These are phyloP conservation scores for Gracilaria gracilis DNA, from an alignment of 23 red algal species.

Conservation along the genomic window DNA sequence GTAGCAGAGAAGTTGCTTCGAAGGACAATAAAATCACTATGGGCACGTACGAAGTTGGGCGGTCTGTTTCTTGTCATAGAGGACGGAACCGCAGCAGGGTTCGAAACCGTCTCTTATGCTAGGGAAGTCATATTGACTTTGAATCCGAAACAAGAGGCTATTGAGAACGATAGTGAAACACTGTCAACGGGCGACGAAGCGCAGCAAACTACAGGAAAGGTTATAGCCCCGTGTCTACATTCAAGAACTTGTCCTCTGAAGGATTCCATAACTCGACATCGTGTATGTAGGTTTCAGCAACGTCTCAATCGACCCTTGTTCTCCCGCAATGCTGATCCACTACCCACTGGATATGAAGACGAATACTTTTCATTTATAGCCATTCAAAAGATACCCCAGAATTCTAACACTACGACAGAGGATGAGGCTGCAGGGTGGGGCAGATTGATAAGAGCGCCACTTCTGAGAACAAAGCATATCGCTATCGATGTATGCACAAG, in stretches of 20 bases:
- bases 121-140: conserved; percentile 39
- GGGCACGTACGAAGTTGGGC: conserved; percentile 26
- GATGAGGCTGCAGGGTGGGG: conserved; percentile 48
- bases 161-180: neutral
- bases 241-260: conserved; percentile 64
- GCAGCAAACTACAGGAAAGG: neutral
- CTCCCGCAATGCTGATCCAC: conserved; percentile 35
- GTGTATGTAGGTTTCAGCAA: conserved; percentile 68
- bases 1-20: conserved; percentile 49
- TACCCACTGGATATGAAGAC: conserved; percentile 59
- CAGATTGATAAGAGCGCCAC: conserved; percentile 54
- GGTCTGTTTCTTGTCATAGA: conserved; percentile 62
- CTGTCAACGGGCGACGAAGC: neutral
- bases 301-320: conserved; percentile 64
- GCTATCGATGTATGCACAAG: conserved; percentile 60
- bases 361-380: conserved; percentile 69
- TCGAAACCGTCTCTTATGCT: conserved; percentile 61
- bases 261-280: conserved; percentile 54
- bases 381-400: conserved; percentile 32
- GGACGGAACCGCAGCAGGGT: conserved; percentile 71
- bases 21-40: conserved; percentile 44
- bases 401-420: conserved; percentile 4
- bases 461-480: conserved; percentile 57
- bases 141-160: neutral
- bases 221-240: conserved; percentile 72